Evolutionary conservation across 2,329 filamentous ascomycete genomes (phyloP), one percentile per base, ranked within the genome.

Genomic region (Laburnicola sp.): DNA sequence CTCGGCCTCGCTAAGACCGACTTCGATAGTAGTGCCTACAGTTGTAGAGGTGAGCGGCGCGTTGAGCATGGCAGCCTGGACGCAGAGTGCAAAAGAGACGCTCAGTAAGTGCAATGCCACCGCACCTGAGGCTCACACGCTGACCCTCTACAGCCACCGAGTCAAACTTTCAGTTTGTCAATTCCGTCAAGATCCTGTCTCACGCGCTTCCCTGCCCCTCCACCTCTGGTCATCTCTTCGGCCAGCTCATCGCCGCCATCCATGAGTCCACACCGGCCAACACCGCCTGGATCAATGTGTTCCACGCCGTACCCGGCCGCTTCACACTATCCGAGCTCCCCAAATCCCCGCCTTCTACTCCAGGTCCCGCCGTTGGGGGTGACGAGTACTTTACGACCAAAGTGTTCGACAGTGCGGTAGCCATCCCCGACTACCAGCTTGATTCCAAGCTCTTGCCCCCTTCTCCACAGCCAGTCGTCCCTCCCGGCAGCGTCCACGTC

Each of bases 351-450:
- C 82, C 83, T 3, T 80, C 75, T 45, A 86, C 84, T 2, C 84
- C 84, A 9, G 77, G 75, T 7, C 75, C 74, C 3, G 70, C 74
- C 0, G 74, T 79, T 31, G 76, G 76, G 21, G 77, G 77, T 27
- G 79, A 84, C 27, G 82, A 85, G 51, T 86, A 86, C 65, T 86
- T 87, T 66, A 83, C 80, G 39, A 76, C 74, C 45, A 84, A 81
- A 32, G 75, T 86, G 21, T 86, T 86, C 62, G 82, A 84, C 51
- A 84, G 79, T 61, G 84, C 83, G 2, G 83, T 85, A 6, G 77
- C 79, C 0, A 82, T 85, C 4, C 76, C 79, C 4, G 80, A 82
- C 38, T 84, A 84, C 65, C 80, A 83, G 57, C 76, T 81, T 54
- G 78, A 81, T 54, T 75, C 76, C 4, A 75, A 74, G 39, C 75